These are phyloP conservation scores for Pulveroboletus sp. DNA, from an alignment of 768 basidiomycete genomes.

Conservation along the genomic window DNA sequence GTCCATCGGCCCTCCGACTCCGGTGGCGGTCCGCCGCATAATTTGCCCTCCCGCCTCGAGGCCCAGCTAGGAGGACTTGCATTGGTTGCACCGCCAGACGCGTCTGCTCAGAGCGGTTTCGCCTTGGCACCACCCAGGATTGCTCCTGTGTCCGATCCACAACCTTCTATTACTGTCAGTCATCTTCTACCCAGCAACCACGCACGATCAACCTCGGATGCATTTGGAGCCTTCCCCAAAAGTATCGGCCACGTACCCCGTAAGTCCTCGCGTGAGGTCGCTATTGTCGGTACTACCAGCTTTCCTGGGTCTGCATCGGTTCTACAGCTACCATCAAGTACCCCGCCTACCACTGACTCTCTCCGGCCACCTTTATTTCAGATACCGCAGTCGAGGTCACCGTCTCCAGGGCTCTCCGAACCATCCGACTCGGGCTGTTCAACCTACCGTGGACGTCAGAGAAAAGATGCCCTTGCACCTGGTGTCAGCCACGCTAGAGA, in stretches of 20 bases:
- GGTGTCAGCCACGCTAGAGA: constrained; percentile 29
- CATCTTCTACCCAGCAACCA: constrained; percentile 25
- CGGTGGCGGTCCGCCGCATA: constrained; percentile 27
- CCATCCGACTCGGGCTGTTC: constrained; percentile 31
- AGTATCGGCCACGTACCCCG: constrained; percentile 36
- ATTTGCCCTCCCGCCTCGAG: constrained; percentile 36
- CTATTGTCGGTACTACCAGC: constrained; percentile 46
- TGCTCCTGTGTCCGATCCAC: constrained; percentile 35
- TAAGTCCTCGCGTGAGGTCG: constrained; percentile 46
- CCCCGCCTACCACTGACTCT: constrained; percentile 23
- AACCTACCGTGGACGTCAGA: constrained; percentile 24
- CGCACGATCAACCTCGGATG: constrained; percentile 48
- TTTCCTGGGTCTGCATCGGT: constrained; percentile 26
- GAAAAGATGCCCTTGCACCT: constrained; percentile 33
- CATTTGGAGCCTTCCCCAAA: constrained; percentile 26
- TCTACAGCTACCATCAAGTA: constrained; percentile 25
- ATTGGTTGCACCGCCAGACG: constrained; percentile 70
- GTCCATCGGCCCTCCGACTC: constrained; percentile 17
- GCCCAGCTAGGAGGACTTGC: constrained; percentile 45
- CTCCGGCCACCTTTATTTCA: constrained; percentile 37
- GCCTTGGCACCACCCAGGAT: constrained; percentile 50
- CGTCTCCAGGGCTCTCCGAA: constrained; percentile 29
- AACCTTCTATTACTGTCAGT: constrained; percentile 14
- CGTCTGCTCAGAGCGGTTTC: constrained; percentile 48
- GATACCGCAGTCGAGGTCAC: constrained; percentile 34